Base-by-base conservation (phyloP, 2,329 filamentous ascomycete species). In the Dendrostoma leiphaemia region DNA sequence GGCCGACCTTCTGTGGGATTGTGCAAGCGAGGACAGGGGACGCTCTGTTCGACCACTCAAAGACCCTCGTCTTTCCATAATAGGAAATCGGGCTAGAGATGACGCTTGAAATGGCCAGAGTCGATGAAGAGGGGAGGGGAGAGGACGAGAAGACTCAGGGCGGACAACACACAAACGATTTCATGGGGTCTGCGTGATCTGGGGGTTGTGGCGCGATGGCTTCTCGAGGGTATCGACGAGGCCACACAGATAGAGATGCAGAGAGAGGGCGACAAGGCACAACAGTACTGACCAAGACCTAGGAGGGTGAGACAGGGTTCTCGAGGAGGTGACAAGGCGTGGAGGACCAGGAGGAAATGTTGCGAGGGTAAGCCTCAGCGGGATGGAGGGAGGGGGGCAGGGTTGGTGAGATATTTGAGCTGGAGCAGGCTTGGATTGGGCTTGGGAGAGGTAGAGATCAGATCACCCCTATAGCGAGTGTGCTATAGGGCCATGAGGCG, bases 381-480 rank as follows among this genome's bases (percentile, higher is more conserved):
- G 55, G 55, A 48, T 17, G 41, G 38, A 52, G 41, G 48, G 48
- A 53, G 37, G 56, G 52, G 43, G 51, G 52, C 52, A 58, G 56
- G 56, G 56, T 58, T 58, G 46, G 54, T 53, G 50, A 49, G 56
- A 55, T 58, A 58, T 58, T 58, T 58, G 56, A 58, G 54, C 52
- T 58, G 54, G 52, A 58, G 37, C 31, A 47, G 46, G 48, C 38
- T 47, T 37, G 54, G 26, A 38, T 40, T 53, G 54, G 44, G 44
- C 28, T 48, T 41, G 48, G 48, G 35, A 48, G 31, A 48, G 47
- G 40, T 47, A 44, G 40, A 58, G 48, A 58, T 47, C 56, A 55
- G 52, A 49, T 55, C 55, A 51, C 50, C 52, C 48, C 56, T 49
- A 58, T 54, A 54, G 38, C 51, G 44, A 48, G 34, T n/a, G 29